Percentiles rank a stretch among this genome's conserved stretches.
phyloP scores from a whole-genome alignment of 2,329 filamentous ascomycete genomes.

The Colletotrichum sp. region DNA sequence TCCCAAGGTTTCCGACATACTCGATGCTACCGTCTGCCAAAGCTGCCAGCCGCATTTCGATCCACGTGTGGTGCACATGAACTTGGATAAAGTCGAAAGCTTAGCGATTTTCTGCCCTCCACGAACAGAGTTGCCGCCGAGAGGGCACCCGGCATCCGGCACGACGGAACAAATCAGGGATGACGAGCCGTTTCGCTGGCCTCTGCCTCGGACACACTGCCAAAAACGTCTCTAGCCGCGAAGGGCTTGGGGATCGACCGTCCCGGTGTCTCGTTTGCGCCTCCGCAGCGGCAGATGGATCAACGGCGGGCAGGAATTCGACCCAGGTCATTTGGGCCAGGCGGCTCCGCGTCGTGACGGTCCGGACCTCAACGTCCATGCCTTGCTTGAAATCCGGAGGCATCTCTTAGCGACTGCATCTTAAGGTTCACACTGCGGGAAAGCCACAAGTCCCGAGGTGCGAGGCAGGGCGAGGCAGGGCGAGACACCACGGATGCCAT shows the following conservation, averaged over 20 bases:
- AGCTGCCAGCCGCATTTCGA: background rate
- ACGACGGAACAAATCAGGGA: background rate
- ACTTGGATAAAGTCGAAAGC: background rate
- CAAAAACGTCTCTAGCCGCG: background rate
- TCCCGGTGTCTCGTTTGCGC: background rate
- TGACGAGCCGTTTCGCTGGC: background rate
- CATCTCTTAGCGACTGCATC: background rate
- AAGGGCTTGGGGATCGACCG: background rate
- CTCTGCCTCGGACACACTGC: slow-evolving; percentile 2
- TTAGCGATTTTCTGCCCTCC: background rate
- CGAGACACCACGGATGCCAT: slow-evolving; percentile 12
- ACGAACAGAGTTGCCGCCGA: background rate
- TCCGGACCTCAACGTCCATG: background rate
- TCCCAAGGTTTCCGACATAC: background rate
- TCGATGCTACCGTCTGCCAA: background rate
- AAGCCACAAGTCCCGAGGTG: background rate
- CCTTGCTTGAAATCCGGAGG: background rate
- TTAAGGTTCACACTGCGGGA: background rate
- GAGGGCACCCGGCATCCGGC: background rate
- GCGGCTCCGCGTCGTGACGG: background rate
- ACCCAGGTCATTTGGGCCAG: background rate
- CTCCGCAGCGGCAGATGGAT: background rate
- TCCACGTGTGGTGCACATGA: background rate
- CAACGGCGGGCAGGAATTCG: background rate
- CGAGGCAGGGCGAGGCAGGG: background rate